Evolutionary conservation across 169 alveolate genomes (phyloP).

Genomic region (Plasmodium gaboni): DNA sequence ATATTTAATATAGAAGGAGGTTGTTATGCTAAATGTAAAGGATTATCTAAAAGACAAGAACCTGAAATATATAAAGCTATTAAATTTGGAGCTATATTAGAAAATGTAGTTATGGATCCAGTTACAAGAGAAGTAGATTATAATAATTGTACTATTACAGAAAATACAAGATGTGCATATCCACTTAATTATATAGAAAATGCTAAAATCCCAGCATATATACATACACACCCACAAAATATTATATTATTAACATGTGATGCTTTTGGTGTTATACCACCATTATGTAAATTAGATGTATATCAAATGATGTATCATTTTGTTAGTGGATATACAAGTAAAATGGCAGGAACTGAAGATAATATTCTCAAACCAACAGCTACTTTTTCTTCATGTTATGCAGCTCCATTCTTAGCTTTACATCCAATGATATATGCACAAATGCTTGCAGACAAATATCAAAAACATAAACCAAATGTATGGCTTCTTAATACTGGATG

Average conservation of each 20-base stretch:
- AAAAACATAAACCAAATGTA: slow-evolving; percentile 84
- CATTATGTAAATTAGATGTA: slow-evolving; percentile 91
- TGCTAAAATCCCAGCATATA: slow-evolving; percentile 94
- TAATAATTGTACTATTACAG: slow-evolving; percentile 92
- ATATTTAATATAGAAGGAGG: slow-evolving; percentile 99
- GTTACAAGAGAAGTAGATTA: slow-evolving; percentile 92
- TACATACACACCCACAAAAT: slow-evolving; percentile 95
- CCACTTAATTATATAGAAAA: slow-evolving; percentile 95
- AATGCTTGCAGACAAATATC: slow-evolving; percentile 84
- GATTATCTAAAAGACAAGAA: slow-evolving; percentile 91
- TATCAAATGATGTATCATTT: slow-evolving; percentile 96
- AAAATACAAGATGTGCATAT: slow-evolving; percentile 95
- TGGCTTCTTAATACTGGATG: slow-evolving; percentile 97
- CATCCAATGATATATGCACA: slow-evolving; percentile 96
- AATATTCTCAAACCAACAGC: slow-evolving; percentile 94
- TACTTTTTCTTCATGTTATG: slow-evolving; percentile 97
- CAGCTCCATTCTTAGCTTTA: slow-evolving; percentile 95
- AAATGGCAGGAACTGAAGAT: slow-evolving; percentile 96
- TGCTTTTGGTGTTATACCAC: slow-evolving; percentile 98
- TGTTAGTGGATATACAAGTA: slow-evolving; percentile 96
- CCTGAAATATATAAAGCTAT: slow-evolving; percentile 97
- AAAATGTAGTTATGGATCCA: slow-evolving; percentile 92
- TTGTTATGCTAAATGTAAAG: slow-evolving; percentile 96
- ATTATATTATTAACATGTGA: slow-evolving; percentile 95
- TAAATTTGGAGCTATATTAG: slow-evolving; percentile 92